phyloP scores from a whole-genome alignment of 169 alveolate species.

The Plasmodium vivax region DNA sequence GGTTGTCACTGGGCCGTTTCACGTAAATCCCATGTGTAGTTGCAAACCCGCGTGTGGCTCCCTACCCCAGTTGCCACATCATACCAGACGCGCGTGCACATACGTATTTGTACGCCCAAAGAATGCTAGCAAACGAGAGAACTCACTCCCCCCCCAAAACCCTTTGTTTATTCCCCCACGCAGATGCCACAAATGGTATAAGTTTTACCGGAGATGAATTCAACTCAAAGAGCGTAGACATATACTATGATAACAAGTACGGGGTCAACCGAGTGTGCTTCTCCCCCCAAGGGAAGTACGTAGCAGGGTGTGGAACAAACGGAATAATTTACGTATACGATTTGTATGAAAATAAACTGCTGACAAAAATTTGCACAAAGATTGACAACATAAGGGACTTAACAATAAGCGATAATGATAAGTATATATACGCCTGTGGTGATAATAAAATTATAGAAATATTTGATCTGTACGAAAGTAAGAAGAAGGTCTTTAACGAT shows the following conservation, averaged over 20 bases:
- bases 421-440: constrained; percentile 74
- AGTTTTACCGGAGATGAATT: constrained; percentile 10
- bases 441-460: constrained; percentile 57
- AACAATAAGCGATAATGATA: constrained; percentile 70
- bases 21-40: not conserved
- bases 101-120: not conserved
- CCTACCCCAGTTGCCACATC: not conserved
- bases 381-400: constrained; percentile 65
- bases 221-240: not conserved
- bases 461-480: constrained; percentile 45
- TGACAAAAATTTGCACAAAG: constrained; percentile 44
- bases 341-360: constrained; percentile 56
- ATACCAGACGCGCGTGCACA: not conserved
- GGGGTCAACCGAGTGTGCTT: constrained; percentile 68
- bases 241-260: constrained; percentile 33
- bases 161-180: not conserved
- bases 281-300: constrained; percentile 75
- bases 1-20: not conserved
- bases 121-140: not conserved
- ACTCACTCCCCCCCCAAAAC: not conserved
- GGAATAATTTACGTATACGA: constrained; percentile 68
- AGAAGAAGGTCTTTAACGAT: constrained; percentile 20
- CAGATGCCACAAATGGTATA: constrained; percentile 38
- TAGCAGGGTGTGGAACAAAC: constrained; percentile 73
- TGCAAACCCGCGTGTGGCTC: not conserved